Conservation (phyloP, 2,329 filamentous ascomycete genomes). For the Ilyonectria robusta region DNA sequence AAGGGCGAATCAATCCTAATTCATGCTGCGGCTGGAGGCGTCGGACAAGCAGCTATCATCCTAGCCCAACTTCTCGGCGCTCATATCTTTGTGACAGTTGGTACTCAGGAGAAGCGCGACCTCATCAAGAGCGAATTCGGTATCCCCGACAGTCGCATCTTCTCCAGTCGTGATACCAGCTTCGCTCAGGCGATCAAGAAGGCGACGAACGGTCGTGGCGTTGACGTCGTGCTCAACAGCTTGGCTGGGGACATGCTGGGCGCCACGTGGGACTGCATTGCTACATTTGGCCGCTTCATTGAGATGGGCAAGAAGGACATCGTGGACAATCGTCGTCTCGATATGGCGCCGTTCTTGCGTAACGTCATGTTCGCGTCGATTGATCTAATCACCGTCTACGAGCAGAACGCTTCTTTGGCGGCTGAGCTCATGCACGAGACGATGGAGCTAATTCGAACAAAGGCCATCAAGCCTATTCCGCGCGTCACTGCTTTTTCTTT, state of each 20-base stretch:
- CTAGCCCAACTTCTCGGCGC: constrained; percentile 40
- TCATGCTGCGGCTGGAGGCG: constrained; percentile 32
- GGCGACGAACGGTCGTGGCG: constrained; percentile 42
- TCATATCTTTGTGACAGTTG: constrained; percentile 51
- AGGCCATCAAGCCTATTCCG: constrained; percentile 4
- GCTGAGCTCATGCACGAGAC: constrained; percentile 8
- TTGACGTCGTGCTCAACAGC: constrained; percentile 50
- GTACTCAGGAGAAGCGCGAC: constrained; percentile 48
- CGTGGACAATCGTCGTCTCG: constrained; percentile 21
- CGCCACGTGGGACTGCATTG: constrained; percentile 49
- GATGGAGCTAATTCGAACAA: background rate
- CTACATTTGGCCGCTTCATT: constrained; percentile 50
- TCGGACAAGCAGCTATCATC: constrained; percentile 49
- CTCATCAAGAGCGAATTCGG: constrained; percentile 42
- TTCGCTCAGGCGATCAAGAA: constrained; percentile 45
- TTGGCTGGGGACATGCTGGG: constrained; percentile 46
- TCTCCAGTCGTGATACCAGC: constrained; percentile 43
- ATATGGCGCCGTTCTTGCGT: constrained; percentile 51
- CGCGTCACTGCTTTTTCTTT: constrained; percentile 3
- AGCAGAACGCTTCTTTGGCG: background rate
- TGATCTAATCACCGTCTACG: constrained; percentile 21
- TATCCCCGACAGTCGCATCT: constrained; percentile 49
- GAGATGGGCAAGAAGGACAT: constrained; percentile 53
- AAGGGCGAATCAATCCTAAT: constrained; percentile 48
- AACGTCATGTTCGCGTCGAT: constrained; percentile 23